These are phyloP conservation scores for Proliferodiscus dingleyae DNA, from an alignment of 2,329 filamentous ascomycete genomes.

Conservation along the genomic window DNA sequence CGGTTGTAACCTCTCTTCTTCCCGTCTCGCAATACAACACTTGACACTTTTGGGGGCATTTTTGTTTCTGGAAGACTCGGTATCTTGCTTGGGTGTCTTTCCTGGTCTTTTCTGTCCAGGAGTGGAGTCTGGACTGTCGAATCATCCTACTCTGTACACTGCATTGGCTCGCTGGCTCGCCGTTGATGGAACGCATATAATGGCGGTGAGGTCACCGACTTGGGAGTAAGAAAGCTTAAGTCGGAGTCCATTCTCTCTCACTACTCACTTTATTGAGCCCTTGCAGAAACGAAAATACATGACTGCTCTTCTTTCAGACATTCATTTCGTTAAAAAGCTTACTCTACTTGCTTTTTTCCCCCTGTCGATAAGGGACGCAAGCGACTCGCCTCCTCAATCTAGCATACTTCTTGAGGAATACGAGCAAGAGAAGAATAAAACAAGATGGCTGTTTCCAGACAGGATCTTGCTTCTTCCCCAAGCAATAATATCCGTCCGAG, in stretches of 20 bases:
- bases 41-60: too few species aligned
- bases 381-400: too few species aligned
- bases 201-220: not conserved
- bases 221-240: not conserved
- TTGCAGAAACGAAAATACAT: too few species aligned
- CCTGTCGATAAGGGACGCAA: not conserved
- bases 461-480: not conserved
- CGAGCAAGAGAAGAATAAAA: not conserved
- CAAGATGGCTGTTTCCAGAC: slow-evolving; percentile 8
- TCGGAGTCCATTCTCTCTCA: not conserved
- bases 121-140: not conserved
- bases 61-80: not conserved
- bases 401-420: not conserved
- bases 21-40: too few species aligned
- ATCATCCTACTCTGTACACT: not conserved
- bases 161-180: not conserved
- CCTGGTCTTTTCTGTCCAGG: not conserved
- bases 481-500: not conserved
- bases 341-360: not conserved
- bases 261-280: not conserved
- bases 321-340: not conserved
- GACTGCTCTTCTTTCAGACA: not conserved
- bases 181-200: not conserved
- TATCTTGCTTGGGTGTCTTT: too few species aligned
- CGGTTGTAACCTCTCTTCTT: too few species aligned